Conservation (phyloP, 2,329 filamentous ascomycete genomes). For the Botrytis cinerea region DNA sequence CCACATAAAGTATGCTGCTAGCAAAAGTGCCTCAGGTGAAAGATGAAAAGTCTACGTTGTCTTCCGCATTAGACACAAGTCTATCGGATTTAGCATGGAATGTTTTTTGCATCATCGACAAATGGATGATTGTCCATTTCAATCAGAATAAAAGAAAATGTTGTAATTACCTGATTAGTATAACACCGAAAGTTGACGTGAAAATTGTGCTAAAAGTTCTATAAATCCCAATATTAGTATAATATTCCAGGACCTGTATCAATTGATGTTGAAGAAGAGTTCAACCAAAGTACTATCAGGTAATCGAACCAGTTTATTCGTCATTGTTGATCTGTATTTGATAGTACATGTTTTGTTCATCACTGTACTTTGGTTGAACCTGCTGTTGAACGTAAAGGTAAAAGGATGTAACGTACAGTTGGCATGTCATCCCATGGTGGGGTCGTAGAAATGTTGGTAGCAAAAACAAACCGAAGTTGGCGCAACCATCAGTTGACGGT, state of each 20-base stretch:
- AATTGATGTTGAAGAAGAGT: conserved; percentile 15
- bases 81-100: conserved; percentile 80
- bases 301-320: conserved; percentile 45
- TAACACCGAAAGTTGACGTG: background rate
- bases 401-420: conserved; percentile 36
- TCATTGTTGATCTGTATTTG: conserved; percentile 47
- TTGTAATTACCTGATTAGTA: conserved; percentile 19
- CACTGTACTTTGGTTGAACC: conserved; percentile 39
- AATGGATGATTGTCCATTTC: conserved; percentile 9
- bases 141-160: background rate
- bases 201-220: conserved; percentile 16
- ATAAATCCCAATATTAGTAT: conserved; percentile 12
- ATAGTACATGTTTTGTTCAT: conserved; percentile 50
- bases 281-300: conserved; percentile 36
- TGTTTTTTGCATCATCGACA: conserved; percentile 63
- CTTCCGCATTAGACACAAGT: conserved; percentile 58
- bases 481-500: no score
- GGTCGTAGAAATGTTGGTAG: background rate
- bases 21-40: conserved; percentile 64
- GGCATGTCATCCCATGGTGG: background rate
- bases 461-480: background rate
- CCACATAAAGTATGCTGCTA: conserved; percentile 15
- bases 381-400: background rate
- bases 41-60: conserved; percentile 78
- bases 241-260: background rate